Percentiles rank a stretch among this genome's conserved stretches.
These are phyloP conservation scores for Dovyalis caffra DNA, from an alignment of 345 rosid genomes.

Conservation along the genomic window DNA sequence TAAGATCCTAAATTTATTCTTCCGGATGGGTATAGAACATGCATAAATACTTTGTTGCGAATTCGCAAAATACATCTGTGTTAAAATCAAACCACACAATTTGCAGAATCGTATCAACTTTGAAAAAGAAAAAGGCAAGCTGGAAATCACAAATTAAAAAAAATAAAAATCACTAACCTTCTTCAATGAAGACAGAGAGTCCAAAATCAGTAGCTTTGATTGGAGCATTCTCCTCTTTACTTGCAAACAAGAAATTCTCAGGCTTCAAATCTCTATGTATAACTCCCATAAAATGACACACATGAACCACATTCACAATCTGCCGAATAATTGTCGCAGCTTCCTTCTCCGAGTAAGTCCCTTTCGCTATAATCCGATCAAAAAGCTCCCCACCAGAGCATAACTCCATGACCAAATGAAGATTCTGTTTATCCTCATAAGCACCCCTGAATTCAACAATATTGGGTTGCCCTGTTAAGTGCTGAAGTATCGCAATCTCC, in stretches of 20 bases:
- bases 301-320: slow-evolving; percentile 35
- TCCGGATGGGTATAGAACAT: background rate
- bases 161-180: slow-evolving; percentile 9
- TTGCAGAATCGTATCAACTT: background rate
- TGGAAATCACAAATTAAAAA: background rate
- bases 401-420: slow-evolving; percentile 32
- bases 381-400: slow-evolving; percentile 40
- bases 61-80: background rate
- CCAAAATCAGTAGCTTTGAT: slow-evolving; percentile 36
- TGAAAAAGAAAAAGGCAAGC: background rate
- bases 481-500: slow-evolving; percentile 27
- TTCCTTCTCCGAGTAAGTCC: slow-evolving; percentile 24
- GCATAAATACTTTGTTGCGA: background rate
- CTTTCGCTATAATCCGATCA: slow-evolving; percentile 26
- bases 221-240: slow-evolving; percentile 12
- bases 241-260: slow-evolving; percentile 31
- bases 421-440: slow-evolving; percentile 25
- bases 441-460: slow-evolving; percentile 35
- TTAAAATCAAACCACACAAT: background rate
- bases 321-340: slow-evolving; percentile 22
- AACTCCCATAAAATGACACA: slow-evolving; percentile 37
- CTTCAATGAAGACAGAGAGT: slow-evolving; percentile 35
- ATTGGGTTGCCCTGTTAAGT: slow-evolving; percentile 33
- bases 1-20: background rate
- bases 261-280: slow-evolving; percentile 39